A percentile compares a stretch with the other conserved stretches of the same genome.
Conservation (phyloP, 164 flowering plant species). For the Chimonanthus salicifolius region DNA sequence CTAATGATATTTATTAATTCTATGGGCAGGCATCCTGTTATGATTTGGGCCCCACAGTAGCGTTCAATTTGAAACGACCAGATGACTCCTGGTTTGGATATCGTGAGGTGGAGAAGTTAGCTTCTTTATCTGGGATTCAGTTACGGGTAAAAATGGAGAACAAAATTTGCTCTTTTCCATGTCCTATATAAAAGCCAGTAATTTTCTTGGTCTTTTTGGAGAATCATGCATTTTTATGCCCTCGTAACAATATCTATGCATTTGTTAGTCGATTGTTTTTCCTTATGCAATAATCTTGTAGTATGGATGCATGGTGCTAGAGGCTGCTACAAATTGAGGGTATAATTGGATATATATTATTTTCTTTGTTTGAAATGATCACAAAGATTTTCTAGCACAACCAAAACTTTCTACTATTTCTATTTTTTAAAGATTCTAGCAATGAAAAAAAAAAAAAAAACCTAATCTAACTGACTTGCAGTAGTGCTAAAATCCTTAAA, state of each 20-base stretch:
- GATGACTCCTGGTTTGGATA: conserved; percentile 94
- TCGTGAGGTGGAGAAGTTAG: conserved; percentile 93
- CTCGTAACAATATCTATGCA: too few relatives aligned
- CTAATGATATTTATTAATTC: background rate
- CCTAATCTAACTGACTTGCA: too few relatives aligned
- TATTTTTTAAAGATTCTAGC: too few relatives aligned
- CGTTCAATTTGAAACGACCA: conserved; percentile 81
- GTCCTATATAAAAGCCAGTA: background rate
- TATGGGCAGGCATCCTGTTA: conserved; percentile 25
- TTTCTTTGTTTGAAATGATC: too few relatives aligned
- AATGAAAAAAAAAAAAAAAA: too few relatives aligned
- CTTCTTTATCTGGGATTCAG: conserved; percentile 85
- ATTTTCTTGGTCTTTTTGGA: background rate
- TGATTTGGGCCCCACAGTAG: conserved; percentile 55
- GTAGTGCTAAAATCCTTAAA: too few relatives aligned
- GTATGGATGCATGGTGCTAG: too few relatives aligned
- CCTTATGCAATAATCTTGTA: too few relatives aligned
- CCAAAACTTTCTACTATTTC: background rate
- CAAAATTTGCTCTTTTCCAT: background rate
- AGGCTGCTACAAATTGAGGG: too few relatives aligned
- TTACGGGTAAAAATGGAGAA: conserved; percentile 56
- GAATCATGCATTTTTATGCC: background rate
- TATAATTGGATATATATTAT: too few relatives aligned
- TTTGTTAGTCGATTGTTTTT: too few relatives aligned
- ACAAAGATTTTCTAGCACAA: too few relatives aligned